These are phyloP conservation scores for Triangularia setosa DNA, from an alignment of 2,329 filamentous ascomycete genomes.

Conservation along the genomic window DNA sequence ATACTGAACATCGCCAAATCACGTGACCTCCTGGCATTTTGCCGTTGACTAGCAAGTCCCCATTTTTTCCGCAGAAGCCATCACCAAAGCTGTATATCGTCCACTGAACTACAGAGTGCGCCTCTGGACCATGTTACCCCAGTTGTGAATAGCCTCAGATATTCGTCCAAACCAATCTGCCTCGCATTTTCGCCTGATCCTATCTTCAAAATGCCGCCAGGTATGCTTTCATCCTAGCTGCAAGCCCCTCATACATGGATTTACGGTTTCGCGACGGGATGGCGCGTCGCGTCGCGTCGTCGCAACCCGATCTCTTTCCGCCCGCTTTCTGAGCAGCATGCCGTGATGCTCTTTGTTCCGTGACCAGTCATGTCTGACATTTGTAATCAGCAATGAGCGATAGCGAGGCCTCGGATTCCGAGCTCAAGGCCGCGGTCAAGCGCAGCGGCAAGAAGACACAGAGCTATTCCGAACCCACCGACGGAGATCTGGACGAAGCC, in stretches of 20 bases:
- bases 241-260: background rate
- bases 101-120: background rate
- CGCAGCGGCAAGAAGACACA: constrained; percentile 21
- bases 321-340: background rate
- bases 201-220: constrained; percentile 24
- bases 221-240: constrained; percentile 17
- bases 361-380: background rate
- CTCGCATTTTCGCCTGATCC: background rate
- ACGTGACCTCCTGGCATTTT: background rate
- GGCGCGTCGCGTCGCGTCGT: constrained; percentile 15
- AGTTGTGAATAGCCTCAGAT: background rate
- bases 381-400: constrained; percentile 37
- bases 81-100: background rate
- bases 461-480: constrained; percentile 5
- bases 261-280: background rate
- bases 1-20: background rate
- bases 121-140: background rate
- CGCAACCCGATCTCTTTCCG: background rate
- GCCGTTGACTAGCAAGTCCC: constrained; percentile 6
- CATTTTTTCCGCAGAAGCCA: constrained; percentile 7
- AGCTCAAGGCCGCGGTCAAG: constrained; percentile 8
- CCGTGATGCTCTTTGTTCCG: background rate
- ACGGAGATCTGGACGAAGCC: constrained; percentile 23
- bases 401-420: constrained; percentile 35
- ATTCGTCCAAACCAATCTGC: background rate